Percentiles rank a stretch among this genome's conserved stretches.
phyloP scores from a whole-genome alignment of 2,329 filamentous ascomycete species.

The Bimuria novae-zelandiae region DNA sequence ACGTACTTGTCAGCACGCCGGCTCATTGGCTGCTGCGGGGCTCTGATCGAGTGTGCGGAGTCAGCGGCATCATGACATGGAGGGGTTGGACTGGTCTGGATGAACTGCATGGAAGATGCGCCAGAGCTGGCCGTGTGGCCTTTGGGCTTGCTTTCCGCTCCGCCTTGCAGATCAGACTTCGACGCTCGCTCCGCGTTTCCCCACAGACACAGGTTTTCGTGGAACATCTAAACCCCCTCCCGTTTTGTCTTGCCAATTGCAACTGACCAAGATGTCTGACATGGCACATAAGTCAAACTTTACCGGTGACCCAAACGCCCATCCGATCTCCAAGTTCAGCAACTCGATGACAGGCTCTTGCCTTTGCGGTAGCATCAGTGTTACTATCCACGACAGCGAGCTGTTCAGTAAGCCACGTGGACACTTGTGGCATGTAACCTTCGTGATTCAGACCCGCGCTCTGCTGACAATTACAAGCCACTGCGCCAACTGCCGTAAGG shows the following conservation, averaged over 20 bases:
- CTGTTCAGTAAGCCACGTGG: constrained; percentile 49
- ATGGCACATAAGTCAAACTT: constrained; percentile 1
- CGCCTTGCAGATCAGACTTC: too few species aligned
- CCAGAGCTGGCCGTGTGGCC: too few species aligned
- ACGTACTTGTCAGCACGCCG: too few species aligned
- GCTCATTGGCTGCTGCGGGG: too few species aligned
- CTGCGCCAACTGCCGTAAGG: constrained; percentile 58
- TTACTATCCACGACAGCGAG: constrained; percentile 51
- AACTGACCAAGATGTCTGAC: not conserved
- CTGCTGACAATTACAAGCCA: constrained; percentile 36
- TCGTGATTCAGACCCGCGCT: not conserved
- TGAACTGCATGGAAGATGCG: too few species aligned
- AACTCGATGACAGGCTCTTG: constrained; percentile 48
- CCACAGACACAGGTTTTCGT: too few species aligned
- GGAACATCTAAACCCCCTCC: too few species aligned
- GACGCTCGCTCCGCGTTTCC: not conserved
- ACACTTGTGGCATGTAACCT: constrained; percentile 26
- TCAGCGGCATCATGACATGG: too few species aligned
- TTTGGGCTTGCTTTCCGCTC: too few species aligned
- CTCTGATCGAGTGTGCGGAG: too few species aligned
- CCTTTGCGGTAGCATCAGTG: constrained; percentile 54
- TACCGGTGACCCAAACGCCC: constrained; percentile 49
- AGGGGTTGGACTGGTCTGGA: too few species aligned
- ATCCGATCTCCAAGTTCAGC: constrained; percentile 39
- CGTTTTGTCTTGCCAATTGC: too few species aligned